A percentile compares a stretch with the other conserved stretches of the same genome.
These are phyloP conservation scores for Penicillium freii DNA, from an alignment of 2,329 filamentous ascomycete species.

Conservation along the genomic window DNA sequence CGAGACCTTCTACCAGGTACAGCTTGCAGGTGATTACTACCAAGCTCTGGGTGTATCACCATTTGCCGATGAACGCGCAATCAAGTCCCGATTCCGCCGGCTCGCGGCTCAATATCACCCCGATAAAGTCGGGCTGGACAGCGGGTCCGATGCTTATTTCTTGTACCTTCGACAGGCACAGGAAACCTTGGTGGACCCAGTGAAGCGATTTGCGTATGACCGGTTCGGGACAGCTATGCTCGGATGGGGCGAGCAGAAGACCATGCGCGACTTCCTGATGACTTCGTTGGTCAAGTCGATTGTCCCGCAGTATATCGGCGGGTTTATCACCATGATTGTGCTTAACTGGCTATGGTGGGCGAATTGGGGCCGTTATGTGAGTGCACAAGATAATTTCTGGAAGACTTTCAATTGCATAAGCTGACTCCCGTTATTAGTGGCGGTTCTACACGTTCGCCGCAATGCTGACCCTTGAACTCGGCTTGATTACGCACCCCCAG, in stretches of 20 bases:
- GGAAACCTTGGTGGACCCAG: slow-evolving; percentile 76
- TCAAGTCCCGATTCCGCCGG: slow-evolving; percentile 82
- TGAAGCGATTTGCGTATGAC: slow-evolving; percentile 82
- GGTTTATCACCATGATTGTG: slow-evolving; percentile 36
- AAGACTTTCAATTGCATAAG: not conserved
- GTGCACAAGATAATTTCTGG: slow-evolving; percentile 21
- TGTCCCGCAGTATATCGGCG: slow-evolving; percentile 41
- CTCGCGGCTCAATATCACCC: slow-evolving; percentile 71
- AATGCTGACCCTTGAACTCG: slow-evolving; percentile 57
- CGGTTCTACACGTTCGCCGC: slow-evolving; percentile 53
- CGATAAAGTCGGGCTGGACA: slow-evolving; percentile 65
- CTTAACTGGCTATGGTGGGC: slow-evolving; percentile 45
- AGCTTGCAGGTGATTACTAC: slow-evolving; percentile 73
- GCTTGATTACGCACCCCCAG: slow-evolving; percentile 55
- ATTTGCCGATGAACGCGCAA: slow-evolving; percentile 66
- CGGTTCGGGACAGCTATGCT: slow-evolving; percentile 75
- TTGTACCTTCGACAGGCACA: slow-evolving; percentile 79
- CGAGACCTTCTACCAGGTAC: slow-evolving; percentile 82
- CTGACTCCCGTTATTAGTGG: slow-evolving; percentile 42
- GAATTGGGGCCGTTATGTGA: slow-evolving; percentile 47
- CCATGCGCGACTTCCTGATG: slow-evolving; percentile 69
- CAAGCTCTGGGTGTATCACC: slow-evolving; percentile 68
- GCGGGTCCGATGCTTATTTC: slow-evolving; percentile 59
- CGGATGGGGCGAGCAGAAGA: slow-evolving; percentile 55
- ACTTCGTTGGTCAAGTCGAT: slow-evolving; percentile 56